These are phyloP conservation scores for Obba rivulosa DNA, from an alignment of 768 basidiomycete genomes.

Conservation along the genomic window DNA sequence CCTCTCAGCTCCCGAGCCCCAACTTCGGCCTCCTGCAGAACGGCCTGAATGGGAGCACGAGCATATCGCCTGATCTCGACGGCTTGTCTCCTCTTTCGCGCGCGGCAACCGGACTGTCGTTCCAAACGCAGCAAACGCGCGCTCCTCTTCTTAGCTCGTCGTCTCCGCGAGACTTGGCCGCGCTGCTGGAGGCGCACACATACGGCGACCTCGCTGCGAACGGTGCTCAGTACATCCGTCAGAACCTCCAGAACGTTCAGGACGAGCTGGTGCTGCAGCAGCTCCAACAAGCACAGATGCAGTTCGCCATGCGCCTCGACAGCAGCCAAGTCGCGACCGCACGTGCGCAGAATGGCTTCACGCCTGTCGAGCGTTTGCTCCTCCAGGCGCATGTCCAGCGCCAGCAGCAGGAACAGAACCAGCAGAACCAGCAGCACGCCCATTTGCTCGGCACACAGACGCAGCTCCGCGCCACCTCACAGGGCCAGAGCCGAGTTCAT, in stretches of 20 bases:
- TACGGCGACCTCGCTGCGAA: conserved; percentile 1
- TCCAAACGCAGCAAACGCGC: neutral
- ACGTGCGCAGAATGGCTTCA: conserved; percentile 52
- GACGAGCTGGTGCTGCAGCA: neutral
- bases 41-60: neutral
- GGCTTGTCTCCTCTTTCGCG: no score
- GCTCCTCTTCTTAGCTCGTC: neutral
- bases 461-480: neutral
- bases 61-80: no score
- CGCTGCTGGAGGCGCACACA: neutral
- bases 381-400: conserved; percentile 45
- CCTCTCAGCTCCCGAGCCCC: conserved; percentile 19
- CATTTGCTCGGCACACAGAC: no score
- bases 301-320: conserved; percentile 12
- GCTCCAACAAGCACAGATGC: conserved; percentile 10
- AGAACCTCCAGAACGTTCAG: conserved; percentile 6
- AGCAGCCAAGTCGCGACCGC: conserved; percentile 2
- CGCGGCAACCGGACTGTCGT: neutral
- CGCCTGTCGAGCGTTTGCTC: conserved; percentile 63
- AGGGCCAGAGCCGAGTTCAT: neutral
- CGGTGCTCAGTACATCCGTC: neutral
- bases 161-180: neutral
- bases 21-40: conserved; percentile 8
- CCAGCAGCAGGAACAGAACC: conserved; percentile 24
- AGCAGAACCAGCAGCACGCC: neutral